These are phyloP conservation scores for Hypericum androsaemum DNA, from an alignment of 345 rosid genomes.

Conservation along the genomic window DNA sequence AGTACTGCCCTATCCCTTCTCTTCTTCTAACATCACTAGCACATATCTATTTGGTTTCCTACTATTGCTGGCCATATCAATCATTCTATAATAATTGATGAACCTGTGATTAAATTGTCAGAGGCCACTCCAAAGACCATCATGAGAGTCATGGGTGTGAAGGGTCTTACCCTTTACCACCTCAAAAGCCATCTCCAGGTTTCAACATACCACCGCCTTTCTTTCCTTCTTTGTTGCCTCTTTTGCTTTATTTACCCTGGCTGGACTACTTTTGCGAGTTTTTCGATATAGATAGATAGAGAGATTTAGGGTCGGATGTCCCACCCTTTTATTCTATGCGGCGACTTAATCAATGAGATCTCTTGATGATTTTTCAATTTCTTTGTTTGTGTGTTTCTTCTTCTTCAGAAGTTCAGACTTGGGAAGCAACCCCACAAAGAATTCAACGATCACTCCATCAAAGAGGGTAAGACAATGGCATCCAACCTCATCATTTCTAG, in stretches of 20 bases:
- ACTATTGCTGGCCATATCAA: too few relatives aligned
- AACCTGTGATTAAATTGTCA: constrained; percentile 9
- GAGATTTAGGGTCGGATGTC: too few relatives aligned
- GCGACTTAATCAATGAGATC: constrained; percentile 8
- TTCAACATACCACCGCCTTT: background rate
- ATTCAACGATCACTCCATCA: constrained; percentile 83
- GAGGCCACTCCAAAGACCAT: constrained; percentile 99
- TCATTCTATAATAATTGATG: background rate
- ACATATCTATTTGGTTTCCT: too few relatives aligned
- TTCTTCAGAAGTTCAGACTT: constrained; percentile 74
- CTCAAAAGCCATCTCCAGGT: constrained; percentile 99
- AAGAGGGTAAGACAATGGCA: constrained; percentile 82
- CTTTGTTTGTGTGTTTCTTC: too few relatives aligned
- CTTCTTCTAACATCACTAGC: background rate
- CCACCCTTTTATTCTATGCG: constrained; percentile 5
- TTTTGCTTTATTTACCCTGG: too few relatives aligned
- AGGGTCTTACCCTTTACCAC: constrained; percentile 99
- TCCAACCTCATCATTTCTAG: too few relatives aligned
- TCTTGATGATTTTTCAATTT: constrained; percentile 1
- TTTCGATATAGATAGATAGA: too few relatives aligned
- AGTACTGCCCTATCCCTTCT: constrained; percentile 29
- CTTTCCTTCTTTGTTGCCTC: too few relatives aligned
- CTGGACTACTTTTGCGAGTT: constrained; percentile 10
- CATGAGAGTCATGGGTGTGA: constrained; percentile 99
- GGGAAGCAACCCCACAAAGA: constrained; percentile 99